Evolutionary conservation across 176 grass and related monocot species (phyloP).

Genomic region (Microstegium vimineum): DNA sequence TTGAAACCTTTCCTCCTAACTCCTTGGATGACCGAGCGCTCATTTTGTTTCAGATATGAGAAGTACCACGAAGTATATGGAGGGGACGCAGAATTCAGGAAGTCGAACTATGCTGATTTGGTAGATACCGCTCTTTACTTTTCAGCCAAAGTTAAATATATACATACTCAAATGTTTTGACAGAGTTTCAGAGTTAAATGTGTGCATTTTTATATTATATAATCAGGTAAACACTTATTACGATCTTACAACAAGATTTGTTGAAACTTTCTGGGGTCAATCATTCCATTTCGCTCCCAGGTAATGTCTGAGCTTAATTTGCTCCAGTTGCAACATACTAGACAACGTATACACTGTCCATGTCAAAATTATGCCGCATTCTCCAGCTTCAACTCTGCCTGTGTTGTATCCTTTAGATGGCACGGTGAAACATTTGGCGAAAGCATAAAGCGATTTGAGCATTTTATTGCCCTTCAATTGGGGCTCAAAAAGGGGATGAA

Average conservation of each 20-base stretch:
- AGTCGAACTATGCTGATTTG: neutral
- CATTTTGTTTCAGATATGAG: too few relatives aligned
- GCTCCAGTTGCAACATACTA: neutral
- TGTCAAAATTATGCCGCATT: neutral
- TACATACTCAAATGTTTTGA: neutral
- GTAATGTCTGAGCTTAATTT: neutral
- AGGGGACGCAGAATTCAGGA: too few relatives aligned
- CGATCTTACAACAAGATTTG: neutral
- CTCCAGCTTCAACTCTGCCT: too few relatives aligned
- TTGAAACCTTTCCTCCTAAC: too few relatives aligned
- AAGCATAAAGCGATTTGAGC: constrained; percentile 60
- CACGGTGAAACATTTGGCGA: too few relatives aligned
- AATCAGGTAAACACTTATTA: neutral
- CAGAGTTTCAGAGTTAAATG: neutral
- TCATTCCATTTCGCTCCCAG: neutral
- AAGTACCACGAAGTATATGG: too few relatives aligned
- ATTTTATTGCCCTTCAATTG: constrained; percentile 61
- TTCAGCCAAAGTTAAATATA: neutral
- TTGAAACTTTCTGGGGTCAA: neutral
- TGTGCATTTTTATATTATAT: neutral
- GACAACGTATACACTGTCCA: neutral
- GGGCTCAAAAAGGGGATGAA: constrained; percentile 54
- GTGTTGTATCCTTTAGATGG: too few relatives aligned
- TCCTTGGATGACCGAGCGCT: too few relatives aligned
- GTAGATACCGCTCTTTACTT: neutral